phyloP scores from a whole-genome alignment of 169 alveolate genomes.

The Plasmodium blacklocki region DNA sequence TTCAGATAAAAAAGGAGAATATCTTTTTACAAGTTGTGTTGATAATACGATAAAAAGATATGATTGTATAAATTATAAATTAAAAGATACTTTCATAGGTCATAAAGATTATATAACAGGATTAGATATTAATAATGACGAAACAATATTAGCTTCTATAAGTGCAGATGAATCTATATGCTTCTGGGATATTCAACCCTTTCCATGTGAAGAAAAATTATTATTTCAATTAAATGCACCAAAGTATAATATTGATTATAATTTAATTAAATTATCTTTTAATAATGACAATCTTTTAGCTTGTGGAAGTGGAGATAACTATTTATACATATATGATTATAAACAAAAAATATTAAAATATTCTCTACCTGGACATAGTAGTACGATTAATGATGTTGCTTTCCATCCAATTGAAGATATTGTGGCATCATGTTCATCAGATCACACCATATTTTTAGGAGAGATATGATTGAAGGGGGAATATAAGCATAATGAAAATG shows the following conservation, averaged over 20 bases:
- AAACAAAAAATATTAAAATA: conserved; percentile 81
- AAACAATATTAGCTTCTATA: conserved; percentile 83
- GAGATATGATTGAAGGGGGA: conserved; percentile 64
- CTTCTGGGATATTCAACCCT: conserved; percentile 90
- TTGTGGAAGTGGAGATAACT: conserved; percentile 88
- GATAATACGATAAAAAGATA: conserved; percentile 87
- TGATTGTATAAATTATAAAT: conserved; percentile 78
- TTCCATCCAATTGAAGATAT: conserved; percentile 88
- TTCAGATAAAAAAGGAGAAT: conserved; percentile 83
- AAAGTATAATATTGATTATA: conserved; percentile 87
- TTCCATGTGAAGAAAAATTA: conserved; percentile 34
- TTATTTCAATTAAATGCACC: conserved; percentile 15
- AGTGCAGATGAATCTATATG: conserved; percentile 86
- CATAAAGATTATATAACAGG: conserved; percentile 88
- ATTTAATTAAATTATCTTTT: conserved; percentile 85
- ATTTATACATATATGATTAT: conserved; percentile 84
- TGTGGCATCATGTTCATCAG: conserved; percentile 88
- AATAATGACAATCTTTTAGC: conserved; percentile 79
- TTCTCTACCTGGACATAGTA: conserved; percentile 88
- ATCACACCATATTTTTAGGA: conserved; percentile 85
- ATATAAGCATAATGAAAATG: too few relatives aligned
- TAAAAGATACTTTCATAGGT: conserved; percentile 80
- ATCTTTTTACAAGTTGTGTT: conserved; percentile 84
- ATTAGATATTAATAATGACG: conserved; percentile 84
- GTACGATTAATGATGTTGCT: conserved; percentile 88